Percentiles rank a stretch among this genome's conserved stretches.
These are phyloP conservation scores for Cyclostephanos invisitatus DNA, from an alignment of 108 stramenopile genomes.

Conservation along the genomic window DNA sequence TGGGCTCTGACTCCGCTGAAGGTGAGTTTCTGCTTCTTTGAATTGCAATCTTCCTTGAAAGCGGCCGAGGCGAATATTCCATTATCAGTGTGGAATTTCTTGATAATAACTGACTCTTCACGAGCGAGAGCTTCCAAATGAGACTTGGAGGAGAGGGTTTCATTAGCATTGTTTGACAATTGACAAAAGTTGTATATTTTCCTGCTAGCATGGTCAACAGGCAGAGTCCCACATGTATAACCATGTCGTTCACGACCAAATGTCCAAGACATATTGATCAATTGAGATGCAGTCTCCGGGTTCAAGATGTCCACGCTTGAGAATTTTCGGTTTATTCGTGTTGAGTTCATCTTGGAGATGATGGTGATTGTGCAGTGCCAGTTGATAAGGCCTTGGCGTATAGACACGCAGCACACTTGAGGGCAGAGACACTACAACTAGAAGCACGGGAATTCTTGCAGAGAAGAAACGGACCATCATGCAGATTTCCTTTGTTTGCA, in stretches of 20 bases:
- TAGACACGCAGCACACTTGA: conserved; percentile 10
- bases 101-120: conserved; percentile 23
- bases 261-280: conserved; percentile 42
- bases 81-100: conserved; percentile 43
- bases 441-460: not conserved
- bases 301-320: conserved; percentile 16
- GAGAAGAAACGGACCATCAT: not conserved
- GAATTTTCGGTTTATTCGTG: not conserved
- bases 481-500: not conserved
- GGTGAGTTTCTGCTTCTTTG: conserved; percentile 14
- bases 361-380: not conserved
- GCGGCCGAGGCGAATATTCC: conserved; percentile 29
- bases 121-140: conserved; percentile 27
- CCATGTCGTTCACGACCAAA: conserved; percentile 36
- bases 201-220: conserved; percentile 45
- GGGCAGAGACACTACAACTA: not conserved
- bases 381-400: not conserved
- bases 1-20: conserved; percentile 57
- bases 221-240: conserved; percentile 48
- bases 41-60: conserved; percentile 4
- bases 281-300: conserved; percentile 46
- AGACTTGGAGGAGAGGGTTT: conserved; percentile 46
- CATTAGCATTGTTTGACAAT: conserved; percentile 24
- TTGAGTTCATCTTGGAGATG: not conserved
- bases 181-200: conserved; percentile 28